A percentile compares a stretch with the other conserved stretches of the same genome.
Conservation (phyloP, 371 early-diverging fungal genomes). For the Mortierella sp. region DNA sequence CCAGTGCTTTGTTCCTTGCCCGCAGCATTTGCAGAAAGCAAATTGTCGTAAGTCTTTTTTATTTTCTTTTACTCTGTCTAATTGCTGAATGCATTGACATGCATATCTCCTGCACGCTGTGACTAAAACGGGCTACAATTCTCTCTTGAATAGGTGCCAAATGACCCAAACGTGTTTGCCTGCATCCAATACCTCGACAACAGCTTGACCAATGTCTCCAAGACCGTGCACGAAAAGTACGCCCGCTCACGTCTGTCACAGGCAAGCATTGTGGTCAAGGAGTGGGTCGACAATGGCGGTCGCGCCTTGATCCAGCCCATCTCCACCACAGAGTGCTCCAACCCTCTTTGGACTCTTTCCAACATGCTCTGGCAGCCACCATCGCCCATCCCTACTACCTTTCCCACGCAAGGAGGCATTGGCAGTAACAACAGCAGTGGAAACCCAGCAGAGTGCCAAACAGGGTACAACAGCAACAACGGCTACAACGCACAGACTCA, state of each 20-base stretch:
- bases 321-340: constrained; percentile 35
- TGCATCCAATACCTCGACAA: constrained; percentile 55
- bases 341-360: constrained; percentile 45
- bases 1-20: constrained; percentile 50
- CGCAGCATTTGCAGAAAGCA: constrained; percentile 51
- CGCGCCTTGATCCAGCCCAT: constrained; percentile 50
- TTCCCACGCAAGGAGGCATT: constrained; percentile 27
- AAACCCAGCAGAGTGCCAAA: constrained; percentile 13
- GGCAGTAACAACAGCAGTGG: constrained; percentile 10
- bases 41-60: constrained; percentile 30
- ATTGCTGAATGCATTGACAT: background rate
- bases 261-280: constrained; percentile 54
- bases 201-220: constrained; percentile 55
- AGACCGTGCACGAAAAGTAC: constrained; percentile 56
- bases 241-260: constrained; percentile 44
- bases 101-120: background rate
- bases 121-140: background rate
- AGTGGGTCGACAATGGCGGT: constrained; percentile 57
- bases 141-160: constrained; percentile 28
- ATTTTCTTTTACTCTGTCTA: background rate
- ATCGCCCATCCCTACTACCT: constrained; percentile 50
- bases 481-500: constrained; percentile 18
- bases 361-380: constrained; percentile 57
- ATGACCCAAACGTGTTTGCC: constrained; percentile 43
- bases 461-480: constrained; percentile 1